These are phyloP conservation scores for Polygonum maritimum DNA, from an alignment of 148 eudicot species.

Conservation along the genomic window DNA sequence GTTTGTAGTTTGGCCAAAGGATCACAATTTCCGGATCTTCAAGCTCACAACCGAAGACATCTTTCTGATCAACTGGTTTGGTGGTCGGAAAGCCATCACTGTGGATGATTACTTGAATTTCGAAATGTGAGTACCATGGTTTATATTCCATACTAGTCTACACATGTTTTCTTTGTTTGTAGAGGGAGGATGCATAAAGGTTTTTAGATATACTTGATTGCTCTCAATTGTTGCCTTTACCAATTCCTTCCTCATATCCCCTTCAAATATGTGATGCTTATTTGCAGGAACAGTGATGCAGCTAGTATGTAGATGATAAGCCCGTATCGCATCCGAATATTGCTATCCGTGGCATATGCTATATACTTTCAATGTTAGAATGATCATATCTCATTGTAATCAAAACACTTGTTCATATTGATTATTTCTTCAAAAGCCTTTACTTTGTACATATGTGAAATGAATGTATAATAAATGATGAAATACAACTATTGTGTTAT, in stretches of 20 bases:
- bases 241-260: neutral
- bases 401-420: neutral
- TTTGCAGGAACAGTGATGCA: constrained; percentile 1
- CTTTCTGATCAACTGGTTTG: constrained; percentile 78
- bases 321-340: neutral
- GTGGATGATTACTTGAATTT: constrained; percentile 63
- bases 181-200: neutral
- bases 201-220: neutral
- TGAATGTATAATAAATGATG: neutral
- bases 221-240: neutral
- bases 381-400: neutral
- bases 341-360: neutral
- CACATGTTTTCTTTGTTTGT: neutral
- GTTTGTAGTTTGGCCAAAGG: constrained; percentile 64
- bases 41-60: constrained; percentile 56
- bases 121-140: constrained; percentile 34
- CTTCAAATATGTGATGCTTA: neutral
- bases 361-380: neutral
- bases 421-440: neutral
- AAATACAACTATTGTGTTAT: neutral
- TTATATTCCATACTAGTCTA: neutral
- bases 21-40: constrained; percentile 68
- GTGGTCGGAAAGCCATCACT: constrained; percentile 86
- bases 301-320: neutral
- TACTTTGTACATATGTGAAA: constrained; percentile 3